Base-by-base conservation (phyloP, 805 yeast genomes). In the Yarrowia sp. region DNA sequence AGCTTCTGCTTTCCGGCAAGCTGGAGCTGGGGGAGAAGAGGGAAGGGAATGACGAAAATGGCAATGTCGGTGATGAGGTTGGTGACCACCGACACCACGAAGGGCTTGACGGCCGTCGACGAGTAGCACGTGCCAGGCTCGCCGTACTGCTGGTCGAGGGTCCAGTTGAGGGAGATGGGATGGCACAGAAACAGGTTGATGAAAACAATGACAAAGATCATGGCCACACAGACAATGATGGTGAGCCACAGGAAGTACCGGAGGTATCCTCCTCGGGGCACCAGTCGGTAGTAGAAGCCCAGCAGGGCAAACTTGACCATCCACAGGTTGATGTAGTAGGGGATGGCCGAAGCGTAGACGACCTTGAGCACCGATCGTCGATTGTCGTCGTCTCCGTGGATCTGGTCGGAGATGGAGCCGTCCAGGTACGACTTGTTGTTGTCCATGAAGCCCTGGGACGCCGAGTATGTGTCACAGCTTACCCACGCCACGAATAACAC, bases 251-350 rank as follows among this genome's bases (percentile, higher is more conserved):
- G 66, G 34, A 71, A 69, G 17, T 30, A 36, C n/a, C 75, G 68
- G 14, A 71, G 49, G 68, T 69, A 69, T 52, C 73, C 70, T 39
- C 69, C 68, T 14, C 68, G 67, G n/a, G 74, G 74, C 15, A 73
- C 70, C 40, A 73, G 67, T 14, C 74, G 70, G 56, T 68, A 73
- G 68, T 73, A 73, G 46, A 73, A 70, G 34, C 74, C 72, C 36
- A 73, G 55, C 33, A 73, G 69, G 8, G 74, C 71, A 44, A 66
- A 69, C 67, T 73, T 73, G 69, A 73, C 69, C 58, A 69, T 50
- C 75, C 75, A 73, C 39, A 73, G 50, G 42, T 70, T 68, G 49
- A 73, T 34, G 61, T 72, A 73, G 70, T 73, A 73, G 10, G 74
- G 73, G 3, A 70, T 63, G 8, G 74, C 63, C 46, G 75, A 73